Base-by-base conservation (phyloP, 345 rosid genomes). In the Eucalyptus albens region DNA sequence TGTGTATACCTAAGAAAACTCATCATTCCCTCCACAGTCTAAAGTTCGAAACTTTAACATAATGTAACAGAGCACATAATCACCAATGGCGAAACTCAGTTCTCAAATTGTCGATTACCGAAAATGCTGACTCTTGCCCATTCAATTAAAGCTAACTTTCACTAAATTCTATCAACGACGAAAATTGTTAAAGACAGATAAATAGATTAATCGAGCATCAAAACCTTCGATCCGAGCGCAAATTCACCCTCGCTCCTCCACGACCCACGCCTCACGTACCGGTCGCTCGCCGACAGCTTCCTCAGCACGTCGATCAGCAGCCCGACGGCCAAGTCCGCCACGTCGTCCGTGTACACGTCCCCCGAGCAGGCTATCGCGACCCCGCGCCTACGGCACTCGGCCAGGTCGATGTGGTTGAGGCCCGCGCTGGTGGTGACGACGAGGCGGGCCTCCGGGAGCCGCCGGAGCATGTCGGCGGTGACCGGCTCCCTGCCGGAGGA, bases 391-490 rank as follows among this genome's bases (percentile, higher is more conserved):
- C 92, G 90, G 89, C 93, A 91, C 90, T 90, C 93, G 12, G 85
- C 86, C 62, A 93, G 89, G 91, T 92, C 94, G 19, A 91, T 88
- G 88, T 93, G 93, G 89, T 93, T 83, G 91, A 89, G 50, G 88
- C 93, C 94, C 16, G 90, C 91, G 88, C 92, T 89, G 87, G 92
- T 86, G 24, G 91, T 86, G 29, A 93, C 90, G 29, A 93, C 88
- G 29, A 91, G 91, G 62, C 89, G 65, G 62, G 90, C 85, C 27
- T 89, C 83, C 15, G 92, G 92, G 21, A 92, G 90, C 42, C 86
- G 90, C 40, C 88, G 72, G 88, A 93, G 91, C 22, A 91, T 47
- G 4, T 91, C 94, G 16, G 87, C 88, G 65, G 90, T 89, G 9
- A 94, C 77, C 5, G 91, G 88, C 31, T 59, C 69, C 26, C 89